phyloP scores from a whole-genome alignment of 768 basidiomycete genomes.

The Sporobolomyces pararoseus region DNA sequence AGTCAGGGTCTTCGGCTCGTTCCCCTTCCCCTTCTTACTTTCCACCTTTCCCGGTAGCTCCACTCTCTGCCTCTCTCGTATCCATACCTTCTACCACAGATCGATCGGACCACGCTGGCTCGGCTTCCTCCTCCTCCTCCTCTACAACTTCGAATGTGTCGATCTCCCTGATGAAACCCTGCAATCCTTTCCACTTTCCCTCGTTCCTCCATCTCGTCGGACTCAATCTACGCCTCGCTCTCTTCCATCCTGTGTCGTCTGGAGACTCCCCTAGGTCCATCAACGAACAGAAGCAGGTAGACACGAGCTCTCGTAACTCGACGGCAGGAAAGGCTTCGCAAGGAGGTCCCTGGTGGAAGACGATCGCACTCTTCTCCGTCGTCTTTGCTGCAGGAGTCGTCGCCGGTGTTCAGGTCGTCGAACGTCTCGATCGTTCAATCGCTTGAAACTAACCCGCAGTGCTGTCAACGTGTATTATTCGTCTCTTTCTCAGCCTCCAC shows the following conservation, averaged over 20 bases:
- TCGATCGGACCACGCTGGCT: neutral
- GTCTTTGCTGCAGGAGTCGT: conserved; percentile 28
- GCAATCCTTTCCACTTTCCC: conserved; percentile 35
- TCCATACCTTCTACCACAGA: neutral
- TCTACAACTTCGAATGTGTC: neutral
- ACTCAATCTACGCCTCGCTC: conserved; percentile 33
- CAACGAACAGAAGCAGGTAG: neutral
- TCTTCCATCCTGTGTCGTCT: neutral
- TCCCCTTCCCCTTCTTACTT: conserved; percentile 17
- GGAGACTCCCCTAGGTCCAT: too few species aligned
- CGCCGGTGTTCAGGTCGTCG: conserved; percentile 14
- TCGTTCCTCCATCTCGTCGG: conserved; percentile 36
- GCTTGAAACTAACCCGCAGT: too few species aligned
- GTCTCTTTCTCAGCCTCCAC: too few species aligned
- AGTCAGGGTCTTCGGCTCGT: neutral
- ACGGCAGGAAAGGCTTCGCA: too few species aligned
- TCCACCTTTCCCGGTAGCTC: neutral
- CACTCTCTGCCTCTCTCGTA: conserved; percentile 1
- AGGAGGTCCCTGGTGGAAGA: conserved; percentile 8
- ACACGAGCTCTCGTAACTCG: neutral
- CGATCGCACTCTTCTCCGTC: conserved; percentile 1
- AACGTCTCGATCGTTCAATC: neutral
- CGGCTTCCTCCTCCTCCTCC: too few species aligned
- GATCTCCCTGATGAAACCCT: conserved; percentile 1
- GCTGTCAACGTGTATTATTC: too few species aligned